Conservation (phyloP, 352 stramenopile species). For the Globisporangium lucens region DNA sequence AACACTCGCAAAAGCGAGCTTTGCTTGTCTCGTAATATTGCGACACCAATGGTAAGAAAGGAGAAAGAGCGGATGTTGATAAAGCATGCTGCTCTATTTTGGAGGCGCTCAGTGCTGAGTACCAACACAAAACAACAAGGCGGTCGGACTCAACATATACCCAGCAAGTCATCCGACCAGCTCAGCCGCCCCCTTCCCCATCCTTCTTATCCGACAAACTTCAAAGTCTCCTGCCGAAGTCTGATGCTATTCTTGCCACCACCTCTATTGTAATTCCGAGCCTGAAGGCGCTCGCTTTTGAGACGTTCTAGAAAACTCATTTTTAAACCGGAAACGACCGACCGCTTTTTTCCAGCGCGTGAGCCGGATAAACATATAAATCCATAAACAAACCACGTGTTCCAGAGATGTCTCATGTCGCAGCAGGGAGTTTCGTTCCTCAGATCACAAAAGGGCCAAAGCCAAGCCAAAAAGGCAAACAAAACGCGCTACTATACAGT, state of each 20-base stretch:
- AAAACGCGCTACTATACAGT: not conserved
- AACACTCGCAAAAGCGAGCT: not conserved
- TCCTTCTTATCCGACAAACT: not conserved
- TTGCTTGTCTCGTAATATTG: not conserved
- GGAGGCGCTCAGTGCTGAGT: no score
- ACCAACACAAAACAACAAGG: no score
- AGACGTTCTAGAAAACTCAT: not conserved
- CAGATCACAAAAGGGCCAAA: not conserved
- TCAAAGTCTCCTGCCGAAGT: not conserved
- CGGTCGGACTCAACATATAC: no score
- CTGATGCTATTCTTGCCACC: not conserved
- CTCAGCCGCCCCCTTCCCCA: not conserved
- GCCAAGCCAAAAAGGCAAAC: not conserved
- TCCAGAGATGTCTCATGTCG: not conserved
- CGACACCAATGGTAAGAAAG: not conserved
- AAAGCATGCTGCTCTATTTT: no score
- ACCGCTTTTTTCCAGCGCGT: no score
- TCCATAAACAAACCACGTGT: not conserved
- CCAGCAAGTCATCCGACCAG: not conserved
- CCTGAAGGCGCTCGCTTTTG: not conserved
- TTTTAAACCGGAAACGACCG: not conserved
- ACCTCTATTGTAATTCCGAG: not conserved
- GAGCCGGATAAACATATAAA: no score
- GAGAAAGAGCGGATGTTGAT: not conserved
- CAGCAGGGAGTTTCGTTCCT: not conserved